A percentile compares a stretch with the other conserved stretches of the same genome.
phyloP scores from a whole-genome alignment of 371 early-diverging fungal species.

The Dichotomocladium elegans region DNA sequence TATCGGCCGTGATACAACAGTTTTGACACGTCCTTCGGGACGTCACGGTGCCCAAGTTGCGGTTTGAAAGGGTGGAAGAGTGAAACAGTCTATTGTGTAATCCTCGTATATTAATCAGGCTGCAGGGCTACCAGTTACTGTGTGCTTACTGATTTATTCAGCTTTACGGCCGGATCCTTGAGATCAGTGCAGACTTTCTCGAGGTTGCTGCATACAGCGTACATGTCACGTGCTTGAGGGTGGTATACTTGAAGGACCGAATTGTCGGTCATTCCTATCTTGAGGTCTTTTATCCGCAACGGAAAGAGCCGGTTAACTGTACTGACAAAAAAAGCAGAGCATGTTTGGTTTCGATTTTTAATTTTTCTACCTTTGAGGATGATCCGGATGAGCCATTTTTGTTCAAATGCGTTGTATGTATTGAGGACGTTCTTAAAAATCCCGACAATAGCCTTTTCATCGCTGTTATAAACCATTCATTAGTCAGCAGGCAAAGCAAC shows the following conservation, averaged over 20 bases:
- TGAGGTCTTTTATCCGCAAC: conserved; percentile 44
- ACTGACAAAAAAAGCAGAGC: background rate
- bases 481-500: background rate
- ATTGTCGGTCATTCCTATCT: conserved; percentile 68
- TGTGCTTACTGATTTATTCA: conserved; percentile 14
- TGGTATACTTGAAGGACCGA: conserved; percentile 62
- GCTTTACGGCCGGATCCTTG: conserved; percentile 30
- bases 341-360: background rate
- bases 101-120: background rate
- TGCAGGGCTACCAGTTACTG: background rate
- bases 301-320: background rate
- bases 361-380: conserved; percentile 58
- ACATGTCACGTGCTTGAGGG: conserved; percentile 61
- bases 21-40: conserved; percentile 33
- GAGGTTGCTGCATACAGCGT: conserved; percentile 60
- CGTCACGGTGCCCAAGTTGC: conserved; percentile 42
- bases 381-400: conserved; percentile 73
- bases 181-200: conserved; percentile 50
- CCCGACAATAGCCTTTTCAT: conserved; percentile 24
- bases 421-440: conserved; percentile 52
- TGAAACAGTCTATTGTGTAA: conserved; percentile 29
- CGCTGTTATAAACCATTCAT: background rate
- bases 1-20: conserved; percentile 46
- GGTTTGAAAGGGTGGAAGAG: conserved; percentile 60
- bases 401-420: conserved; percentile 60